Conservation (phyloP, 2,329 filamentous ascomycete species). For the Xylariaceae sp. region DNA sequence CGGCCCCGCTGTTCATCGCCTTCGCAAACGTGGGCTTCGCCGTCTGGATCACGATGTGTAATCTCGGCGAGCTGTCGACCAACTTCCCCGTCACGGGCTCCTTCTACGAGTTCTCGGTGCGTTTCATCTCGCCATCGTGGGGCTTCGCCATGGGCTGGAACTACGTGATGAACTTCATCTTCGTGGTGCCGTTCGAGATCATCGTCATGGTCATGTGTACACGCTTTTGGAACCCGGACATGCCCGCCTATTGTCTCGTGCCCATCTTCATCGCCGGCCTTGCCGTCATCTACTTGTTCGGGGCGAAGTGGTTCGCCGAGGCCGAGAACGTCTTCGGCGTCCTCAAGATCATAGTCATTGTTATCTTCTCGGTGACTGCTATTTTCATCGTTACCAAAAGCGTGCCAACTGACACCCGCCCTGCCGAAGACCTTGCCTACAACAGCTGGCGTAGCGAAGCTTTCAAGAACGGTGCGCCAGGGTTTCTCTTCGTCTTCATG, state of each 20-base stretch:
- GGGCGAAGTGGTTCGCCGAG: constrained; percentile 52
- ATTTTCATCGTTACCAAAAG: constrained; percentile 58
- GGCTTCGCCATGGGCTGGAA: constrained; percentile 50
- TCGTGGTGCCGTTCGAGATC: constrained; percentile 47
- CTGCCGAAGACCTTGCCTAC: constrained; percentile 52
- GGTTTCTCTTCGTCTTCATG: constrained; percentile 52
- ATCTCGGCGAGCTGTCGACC: constrained; percentile 34
- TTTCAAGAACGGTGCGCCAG: constrained; percentile 48
- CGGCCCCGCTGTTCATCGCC: constrained; percentile 40
- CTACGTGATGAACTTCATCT: constrained; percentile 45
- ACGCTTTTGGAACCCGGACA: constrained; percentile 37
- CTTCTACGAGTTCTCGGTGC: constrained; percentile 48
- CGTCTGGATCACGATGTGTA: constrained; percentile 42
- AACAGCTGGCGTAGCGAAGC: constrained; percentile 57
- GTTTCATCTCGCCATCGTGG: constrained; percentile 46
- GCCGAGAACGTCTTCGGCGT: constrained; percentile 59
- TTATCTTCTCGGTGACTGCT: constrained; percentile 63
- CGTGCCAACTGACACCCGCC: constrained; percentile 49
- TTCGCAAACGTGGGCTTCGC: constrained; percentile 42
- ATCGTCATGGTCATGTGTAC: constrained; percentile 43
- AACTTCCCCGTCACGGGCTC: constrained; percentile 44
- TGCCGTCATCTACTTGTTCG: constrained; percentile 51
- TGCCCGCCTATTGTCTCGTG: constrained; percentile 40
- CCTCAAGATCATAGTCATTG: constrained; percentile 57
- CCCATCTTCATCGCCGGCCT: constrained; percentile 49